Evolutionary conservation across 2,329 filamentous ascomycete species (phyloP).

Genomic region (Pseudocercospora vitis): DNA sequence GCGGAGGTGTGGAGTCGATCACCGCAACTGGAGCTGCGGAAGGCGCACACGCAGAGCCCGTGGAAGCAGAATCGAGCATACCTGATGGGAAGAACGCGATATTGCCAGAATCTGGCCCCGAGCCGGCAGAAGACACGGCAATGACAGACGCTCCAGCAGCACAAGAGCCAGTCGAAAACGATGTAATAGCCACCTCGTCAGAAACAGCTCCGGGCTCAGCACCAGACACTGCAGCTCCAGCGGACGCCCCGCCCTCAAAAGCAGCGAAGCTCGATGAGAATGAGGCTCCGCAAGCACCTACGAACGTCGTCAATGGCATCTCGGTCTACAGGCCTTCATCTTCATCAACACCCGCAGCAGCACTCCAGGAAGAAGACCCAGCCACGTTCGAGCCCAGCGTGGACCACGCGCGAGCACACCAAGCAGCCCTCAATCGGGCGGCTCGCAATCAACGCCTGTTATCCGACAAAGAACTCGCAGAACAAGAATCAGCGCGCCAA

Average conservation of each 20-base stretch:
- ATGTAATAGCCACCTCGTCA: conserved; percentile 35
- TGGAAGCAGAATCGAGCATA: conserved; percentile 22
- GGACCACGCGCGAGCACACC: conserved; percentile 73
- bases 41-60: conserved; percentile 31
- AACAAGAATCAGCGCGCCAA: conserved; percentile 64
- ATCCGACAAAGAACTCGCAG: conserved; percentile 78
- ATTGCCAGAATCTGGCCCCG: conserved; percentile 26
- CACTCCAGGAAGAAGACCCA: conserved; percentile 64
- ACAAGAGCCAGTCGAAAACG: conserved; percentile 28
- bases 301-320: conserved; percentile 33
- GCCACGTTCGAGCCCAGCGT: conserved; percentile 75
- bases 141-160: conserved; percentile 29
- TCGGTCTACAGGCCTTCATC: conserved; percentile 73
- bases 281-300: conserved; percentile 3
- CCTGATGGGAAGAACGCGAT: conserved; percentile 30
- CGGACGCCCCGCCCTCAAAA: conserved; percentile 10
- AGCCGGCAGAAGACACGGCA: conserved; percentile 29
- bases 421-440: conserved; percentile 62
- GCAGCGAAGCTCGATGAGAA: conserved; percentile 3
- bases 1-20: not conserved
- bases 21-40: conserved; percentile 26
- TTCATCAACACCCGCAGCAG: conserved; percentile 72
- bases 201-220: conserved; percentile 19
- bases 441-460: conserved; percentile 73
- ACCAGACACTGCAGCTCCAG: not conserved